Evolutionary conservation across 495 filamentous ascomycete genomes (phyloP).

Genomic region (Aspergillus campestris): DNA sequence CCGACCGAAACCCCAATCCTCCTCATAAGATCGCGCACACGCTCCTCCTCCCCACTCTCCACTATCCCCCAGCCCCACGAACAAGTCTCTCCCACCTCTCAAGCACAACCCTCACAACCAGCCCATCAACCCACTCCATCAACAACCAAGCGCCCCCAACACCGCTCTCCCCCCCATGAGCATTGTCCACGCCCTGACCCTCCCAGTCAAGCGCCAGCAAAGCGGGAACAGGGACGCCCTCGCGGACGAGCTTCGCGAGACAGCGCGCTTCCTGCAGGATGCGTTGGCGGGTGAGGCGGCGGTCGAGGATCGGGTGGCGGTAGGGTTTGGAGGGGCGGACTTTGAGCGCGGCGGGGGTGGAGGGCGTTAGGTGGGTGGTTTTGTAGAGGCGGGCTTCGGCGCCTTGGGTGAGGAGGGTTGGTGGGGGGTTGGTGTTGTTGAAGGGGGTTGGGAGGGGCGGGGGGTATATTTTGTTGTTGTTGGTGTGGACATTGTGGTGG

Average conservation of each 20-base stretch:
- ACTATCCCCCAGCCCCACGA: conserved; percentile 22
- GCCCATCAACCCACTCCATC: conserved; percentile 86
- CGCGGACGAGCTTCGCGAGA: conserved; percentile 60
- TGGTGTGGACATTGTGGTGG: conserved; percentile 5
- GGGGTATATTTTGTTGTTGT: conserved; percentile 21
- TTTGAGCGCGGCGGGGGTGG: conserved; percentile 73
- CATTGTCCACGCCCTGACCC: conserved; percentile 14
- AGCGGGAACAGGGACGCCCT: conserved; percentile 70
- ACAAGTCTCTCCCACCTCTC: conserved; percentile 50
- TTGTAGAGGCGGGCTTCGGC: conserved; percentile 92
- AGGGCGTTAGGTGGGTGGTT: conserved; percentile 66
- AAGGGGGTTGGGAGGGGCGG: conserved; percentile 58
- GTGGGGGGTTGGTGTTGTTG: conserved; percentile 47
- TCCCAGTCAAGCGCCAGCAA: conserved; percentile 69
- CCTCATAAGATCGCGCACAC: conserved; percentile 51
- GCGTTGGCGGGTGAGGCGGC: conserved; percentile 74
- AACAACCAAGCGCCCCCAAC: conserved; percentile 69
- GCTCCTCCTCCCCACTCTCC: conserved; percentile 32
- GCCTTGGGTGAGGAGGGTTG: conserved; percentile 72
- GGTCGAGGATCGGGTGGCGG: conserved; percentile 85
- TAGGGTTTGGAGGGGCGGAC: conserved; percentile 89
- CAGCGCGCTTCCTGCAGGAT: conserved; percentile 83
- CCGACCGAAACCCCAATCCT: conserved; percentile 69
- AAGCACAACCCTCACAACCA: conserved; percentile 55
- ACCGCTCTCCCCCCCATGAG: conserved; percentile 23